Conservation (phyloP, 306 rosid genomes). For the Erythrophleum fordii region DNA sequence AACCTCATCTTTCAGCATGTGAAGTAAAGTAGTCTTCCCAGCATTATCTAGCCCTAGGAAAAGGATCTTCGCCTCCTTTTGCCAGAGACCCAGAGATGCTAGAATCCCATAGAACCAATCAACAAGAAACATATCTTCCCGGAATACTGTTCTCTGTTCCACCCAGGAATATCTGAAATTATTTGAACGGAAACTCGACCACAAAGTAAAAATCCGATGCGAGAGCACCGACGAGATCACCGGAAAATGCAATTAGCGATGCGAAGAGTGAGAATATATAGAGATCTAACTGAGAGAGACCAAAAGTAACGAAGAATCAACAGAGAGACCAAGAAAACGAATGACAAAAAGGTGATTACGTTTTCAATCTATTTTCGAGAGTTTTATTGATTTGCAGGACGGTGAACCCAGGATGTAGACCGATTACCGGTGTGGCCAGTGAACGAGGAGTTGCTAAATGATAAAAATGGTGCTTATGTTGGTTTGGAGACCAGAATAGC, state of each 20-base stretch:
- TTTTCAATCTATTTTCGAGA: not conserved
- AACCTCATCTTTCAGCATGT: conserved; percentile 76
- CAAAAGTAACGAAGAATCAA: not conserved
- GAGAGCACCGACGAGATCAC: not conserved
- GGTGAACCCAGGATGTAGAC: not conserved
- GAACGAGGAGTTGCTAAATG: not conserved
- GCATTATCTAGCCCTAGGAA: conserved; percentile 70
- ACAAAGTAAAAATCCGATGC: not conserved
- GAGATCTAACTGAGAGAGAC: not conserved
- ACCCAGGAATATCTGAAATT: not conserved
- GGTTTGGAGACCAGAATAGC: conserved; percentile 16
- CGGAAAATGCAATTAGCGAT: conserved; percentile 6
- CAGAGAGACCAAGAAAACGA: not conserved
- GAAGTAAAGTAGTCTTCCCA: conserved; percentile 74
- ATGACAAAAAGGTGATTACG: too few relatives aligned
- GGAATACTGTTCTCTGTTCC: not conserved
- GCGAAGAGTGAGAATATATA: not conserved
- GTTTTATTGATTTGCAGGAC: not conserved
- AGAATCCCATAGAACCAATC: conserved; percentile 74
- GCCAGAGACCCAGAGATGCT: conserved; percentile 66
- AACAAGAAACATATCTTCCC: conserved; percentile 52
- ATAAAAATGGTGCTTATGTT: not conserved
- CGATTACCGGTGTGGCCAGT: conserved; percentile 20
- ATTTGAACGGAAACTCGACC: not conserved
- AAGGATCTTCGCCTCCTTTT: conserved; percentile 75